Evolutionary conservation across 768 basidiomycete species (phyloP).

Genomic region (Phanerochaete sordida): DNA sequence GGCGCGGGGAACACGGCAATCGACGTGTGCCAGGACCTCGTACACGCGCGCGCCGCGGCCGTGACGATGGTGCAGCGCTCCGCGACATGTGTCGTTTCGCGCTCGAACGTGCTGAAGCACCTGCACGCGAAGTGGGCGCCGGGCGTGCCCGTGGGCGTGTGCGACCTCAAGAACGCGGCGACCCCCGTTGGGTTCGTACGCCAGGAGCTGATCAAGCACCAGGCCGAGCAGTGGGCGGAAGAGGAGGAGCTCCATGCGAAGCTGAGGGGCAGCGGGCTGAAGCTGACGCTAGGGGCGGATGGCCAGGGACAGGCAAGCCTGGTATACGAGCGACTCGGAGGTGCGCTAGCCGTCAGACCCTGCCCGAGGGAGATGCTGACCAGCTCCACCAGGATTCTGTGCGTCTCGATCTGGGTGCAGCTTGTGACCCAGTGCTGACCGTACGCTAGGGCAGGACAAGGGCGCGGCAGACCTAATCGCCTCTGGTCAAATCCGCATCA

Average conservation of each 20-base stretch:
- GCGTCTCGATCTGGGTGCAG: not conserved
- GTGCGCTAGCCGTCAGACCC: conserved; percentile 33
- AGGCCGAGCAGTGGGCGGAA: conserved; percentile 21
- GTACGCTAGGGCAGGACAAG: conserved; percentile 15
- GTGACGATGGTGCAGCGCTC: conserved; percentile 44
- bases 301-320: conserved; percentile 26
- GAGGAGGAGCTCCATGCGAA: conserved; percentile 33
- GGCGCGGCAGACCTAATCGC: conserved; percentile 18
- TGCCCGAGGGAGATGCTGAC: conserved; percentile 23
- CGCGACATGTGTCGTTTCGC: conserved; percentile 31
- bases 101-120: not conserved
- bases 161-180: conserved; percentile 19
- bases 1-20: conserved; percentile 39
- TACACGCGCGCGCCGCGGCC: conserved; percentile 26
- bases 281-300: conserved; percentile 30
- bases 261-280: conserved; percentile 32
- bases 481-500: conserved; percentile 17
- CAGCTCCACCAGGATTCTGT: not conserved
- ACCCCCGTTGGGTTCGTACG: conserved; percentile 22
- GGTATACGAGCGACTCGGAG: not conserved
- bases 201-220: conserved; percentile 14
- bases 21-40: conserved; percentile 37
- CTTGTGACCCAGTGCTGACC: not conserved
- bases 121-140: conserved; percentile 11
- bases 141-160: conserved; percentile 20